Conservation (phyloP, 371 early-diverging fungal species). For the Umbelopsis sp. region DNA sequence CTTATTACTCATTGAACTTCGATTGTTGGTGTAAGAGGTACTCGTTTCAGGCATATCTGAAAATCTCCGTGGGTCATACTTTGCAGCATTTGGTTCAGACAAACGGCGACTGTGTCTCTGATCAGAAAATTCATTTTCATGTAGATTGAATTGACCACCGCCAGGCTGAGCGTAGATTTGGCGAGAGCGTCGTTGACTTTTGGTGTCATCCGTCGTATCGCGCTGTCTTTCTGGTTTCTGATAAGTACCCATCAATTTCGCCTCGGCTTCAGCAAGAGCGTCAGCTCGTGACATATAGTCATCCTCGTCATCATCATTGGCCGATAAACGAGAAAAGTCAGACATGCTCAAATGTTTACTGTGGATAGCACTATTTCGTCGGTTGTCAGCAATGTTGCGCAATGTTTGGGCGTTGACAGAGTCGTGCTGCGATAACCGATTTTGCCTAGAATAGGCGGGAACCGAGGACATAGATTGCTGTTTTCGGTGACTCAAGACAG, state of each 20-base stretch:
- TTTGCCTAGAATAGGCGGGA: constrained; percentile 29
- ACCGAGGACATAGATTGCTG: constrained; percentile 46
- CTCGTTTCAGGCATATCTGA: constrained; percentile 10
- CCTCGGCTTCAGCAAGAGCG: constrained; percentile 50
- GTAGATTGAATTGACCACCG: neutral
- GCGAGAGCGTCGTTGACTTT: neutral
- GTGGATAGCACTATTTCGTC: constrained; percentile 29
- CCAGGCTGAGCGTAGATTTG: constrained; percentile 3
- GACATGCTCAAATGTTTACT: constrained; percentile 19
- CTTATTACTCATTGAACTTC: constrained; percentile 22
- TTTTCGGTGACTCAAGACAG: constrained; percentile 34
- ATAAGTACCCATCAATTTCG: constrained; percentile 45
- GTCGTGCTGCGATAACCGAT: constrained; percentile 26
- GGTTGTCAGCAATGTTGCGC: constrained; percentile 31
- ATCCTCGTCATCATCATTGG: constrained; percentile 27
- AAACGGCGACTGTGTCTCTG: constrained; percentile 28
- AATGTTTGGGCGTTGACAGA: constrained; percentile 29
- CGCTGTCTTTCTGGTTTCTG: constrained; percentile 18
- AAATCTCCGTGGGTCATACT: constrained; percentile 22
- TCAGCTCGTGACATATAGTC: constrained; percentile 36
- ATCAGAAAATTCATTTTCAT: constrained; percentile 15
- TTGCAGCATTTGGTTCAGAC: constrained; percentile 35
- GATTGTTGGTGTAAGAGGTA: neutral
- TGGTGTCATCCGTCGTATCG: constrained; percentile 13
- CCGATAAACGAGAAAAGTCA: constrained; percentile 6